Conservation (phyloP, 768 basidiomycete species). For the Mycena rosella region DNA sequence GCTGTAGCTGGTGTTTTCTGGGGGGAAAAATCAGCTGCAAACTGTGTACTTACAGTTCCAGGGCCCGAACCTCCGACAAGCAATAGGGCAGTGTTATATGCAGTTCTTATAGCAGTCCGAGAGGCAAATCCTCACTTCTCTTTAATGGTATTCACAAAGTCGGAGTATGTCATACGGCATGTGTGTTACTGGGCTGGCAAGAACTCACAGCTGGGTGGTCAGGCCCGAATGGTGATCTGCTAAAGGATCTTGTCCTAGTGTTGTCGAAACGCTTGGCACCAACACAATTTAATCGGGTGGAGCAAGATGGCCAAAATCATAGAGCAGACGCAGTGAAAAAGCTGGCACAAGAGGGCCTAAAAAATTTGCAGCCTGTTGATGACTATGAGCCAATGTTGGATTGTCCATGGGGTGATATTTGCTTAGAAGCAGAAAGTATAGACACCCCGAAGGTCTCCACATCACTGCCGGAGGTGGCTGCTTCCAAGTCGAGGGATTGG, state of each 20-base stretch:
- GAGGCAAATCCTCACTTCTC: background rate
- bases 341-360: background rate
- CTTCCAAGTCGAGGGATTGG: background rate
- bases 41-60: background rate
- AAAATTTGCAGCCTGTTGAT: rapidly evolving
- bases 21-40: background rate
- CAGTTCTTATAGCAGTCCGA: background rate
- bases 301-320: background rate
- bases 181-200: slow-evolving; percentile 15
- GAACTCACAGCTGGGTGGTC: slow-evolving; percentile 6
- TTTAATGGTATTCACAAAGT: background rate
- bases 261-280: background rate
- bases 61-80: background rate
- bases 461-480: background rate
- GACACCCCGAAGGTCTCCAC: slow-evolving; percentile 9
- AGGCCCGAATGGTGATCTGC: slow-evolving; percentile 8
- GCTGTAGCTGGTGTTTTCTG: slow-evolving; percentile 1
- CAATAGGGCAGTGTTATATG: background rate
- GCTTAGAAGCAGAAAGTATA: background rate
- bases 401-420: background rate
- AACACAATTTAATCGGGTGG: background rate
- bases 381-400: background rate
- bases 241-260: background rate
- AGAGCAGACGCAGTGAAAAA: background rate
- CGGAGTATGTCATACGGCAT: background rate